phyloP scores from a whole-genome alignment of 768 basidiomycete genomes.

The Coprinopsis sp. region DNA sequence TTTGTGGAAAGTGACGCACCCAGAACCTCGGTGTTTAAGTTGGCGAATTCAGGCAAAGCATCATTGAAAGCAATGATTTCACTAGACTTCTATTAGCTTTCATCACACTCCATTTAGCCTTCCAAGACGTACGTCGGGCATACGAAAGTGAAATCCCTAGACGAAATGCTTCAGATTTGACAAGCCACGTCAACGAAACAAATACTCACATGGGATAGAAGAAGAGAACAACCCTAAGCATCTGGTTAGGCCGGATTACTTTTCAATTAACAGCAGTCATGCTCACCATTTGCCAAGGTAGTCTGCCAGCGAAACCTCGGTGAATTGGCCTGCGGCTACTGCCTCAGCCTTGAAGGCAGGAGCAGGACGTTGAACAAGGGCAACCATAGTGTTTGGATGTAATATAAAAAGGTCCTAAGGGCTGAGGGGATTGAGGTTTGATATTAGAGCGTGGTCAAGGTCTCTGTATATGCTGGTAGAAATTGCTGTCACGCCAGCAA shows the following conservation, averaged over 20 bases:
- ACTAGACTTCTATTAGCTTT: conserved; percentile 19
- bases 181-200: not conserved
- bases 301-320: conserved; percentile 67
- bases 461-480: no score
- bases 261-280: not conserved
- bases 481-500: no score
- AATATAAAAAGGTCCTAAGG: no score
- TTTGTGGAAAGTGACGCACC: conserved; percentile 38
- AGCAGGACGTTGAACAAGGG: conserved; percentile 78
- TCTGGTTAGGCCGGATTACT: conserved; percentile 7
- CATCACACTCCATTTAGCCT: not conserved
- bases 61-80: conserved; percentile 96
- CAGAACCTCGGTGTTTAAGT: conserved; percentile 70
- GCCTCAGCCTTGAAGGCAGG: conserved; percentile 74
- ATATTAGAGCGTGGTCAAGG: not conserved
- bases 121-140: conserved; percentile 67
- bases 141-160: conserved; percentile 82
- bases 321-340: conserved; percentile 74
- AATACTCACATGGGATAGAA: conserved; percentile 85
- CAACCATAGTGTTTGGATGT: conserved; percentile 45
- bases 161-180: conserved; percentile 1
- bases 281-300: conserved; percentile 79
- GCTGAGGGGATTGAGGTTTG: not conserved
- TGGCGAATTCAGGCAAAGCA: conserved; percentile 69
- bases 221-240: conserved; percentile 78